These are phyloP conservation scores for Penicillium sp. DNA, from an alignment of 2,329 filamentous ascomycete species.

Conservation along the genomic window DNA sequence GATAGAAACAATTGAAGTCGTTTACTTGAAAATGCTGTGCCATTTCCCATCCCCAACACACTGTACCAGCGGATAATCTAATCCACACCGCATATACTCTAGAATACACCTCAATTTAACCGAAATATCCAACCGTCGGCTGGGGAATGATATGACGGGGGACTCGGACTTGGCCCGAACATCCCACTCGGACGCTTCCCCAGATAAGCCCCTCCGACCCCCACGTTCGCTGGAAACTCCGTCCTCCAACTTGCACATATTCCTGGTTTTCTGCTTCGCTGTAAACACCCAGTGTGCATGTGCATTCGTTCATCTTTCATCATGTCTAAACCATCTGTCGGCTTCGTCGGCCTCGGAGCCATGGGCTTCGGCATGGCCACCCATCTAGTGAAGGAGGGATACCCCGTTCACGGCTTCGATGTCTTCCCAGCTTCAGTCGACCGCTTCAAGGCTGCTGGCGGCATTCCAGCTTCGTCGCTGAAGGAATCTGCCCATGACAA, in stretches of 20 bases:
- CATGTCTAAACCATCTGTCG: slow-evolving; percentile 50
- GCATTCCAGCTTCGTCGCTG: slow-evolving; percentile 56
- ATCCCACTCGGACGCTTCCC: slow-evolving; percentile 13
- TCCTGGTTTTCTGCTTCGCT: background rate
- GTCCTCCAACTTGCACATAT: background rate
- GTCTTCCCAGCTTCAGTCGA: slow-evolving; percentile 64
- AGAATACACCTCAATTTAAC: background rate
- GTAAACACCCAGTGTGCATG: background rate
- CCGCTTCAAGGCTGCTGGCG: slow-evolving; percentile 60
- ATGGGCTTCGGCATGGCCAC: slow-evolving; percentile 82
- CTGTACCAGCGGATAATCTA: background rate
- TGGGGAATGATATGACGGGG: background rate
- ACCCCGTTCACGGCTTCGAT: slow-evolving; percentile 66
- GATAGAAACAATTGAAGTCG: background rate
- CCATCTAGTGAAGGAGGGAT: slow-evolving; percentile 63
- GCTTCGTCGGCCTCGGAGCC: slow-evolving; percentile 71
- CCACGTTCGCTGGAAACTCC: slow-evolving; percentile 5
- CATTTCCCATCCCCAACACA: background rate
- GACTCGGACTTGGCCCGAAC: slow-evolving; percentile 19
- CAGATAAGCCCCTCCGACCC: slow-evolving; percentile 15
- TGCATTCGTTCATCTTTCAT: slow-evolving; percentile 8
- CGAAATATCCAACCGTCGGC: background rate
- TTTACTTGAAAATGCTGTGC: background rate
- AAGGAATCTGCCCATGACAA: slow-evolving; percentile 58
- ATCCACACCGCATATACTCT: background rate